Conservation (phyloP, 2,329 filamentous ascomycete genomes). For the Chaetothyriales sp. region DNA sequence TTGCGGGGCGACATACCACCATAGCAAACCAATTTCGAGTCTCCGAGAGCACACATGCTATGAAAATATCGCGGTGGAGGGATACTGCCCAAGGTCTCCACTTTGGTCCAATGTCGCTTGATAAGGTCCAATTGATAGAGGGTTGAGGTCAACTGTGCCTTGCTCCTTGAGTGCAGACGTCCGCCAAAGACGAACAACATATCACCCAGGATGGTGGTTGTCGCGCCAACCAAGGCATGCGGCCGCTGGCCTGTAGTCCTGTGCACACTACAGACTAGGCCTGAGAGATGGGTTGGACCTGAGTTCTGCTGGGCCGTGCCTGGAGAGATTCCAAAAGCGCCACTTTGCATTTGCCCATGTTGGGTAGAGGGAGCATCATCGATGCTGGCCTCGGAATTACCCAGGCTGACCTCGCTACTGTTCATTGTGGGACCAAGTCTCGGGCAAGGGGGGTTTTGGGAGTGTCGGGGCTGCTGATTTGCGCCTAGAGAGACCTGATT, state of each 20-base stretch:
- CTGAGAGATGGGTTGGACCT: constrained; percentile 46
- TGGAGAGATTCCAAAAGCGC: constrained; percentile 10
- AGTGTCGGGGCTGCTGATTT: not conserved
- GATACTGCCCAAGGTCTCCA: constrained; percentile 69
- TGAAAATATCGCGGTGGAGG: constrained; percentile 93
- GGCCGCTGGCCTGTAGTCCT: constrained; percentile 84
- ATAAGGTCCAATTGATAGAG: constrained; percentile 89
- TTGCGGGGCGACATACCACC: constrained; percentile 68
- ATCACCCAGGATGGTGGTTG: constrained; percentile 86
- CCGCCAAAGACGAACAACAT: constrained; percentile 96
- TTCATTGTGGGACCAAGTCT: constrained; percentile 9
- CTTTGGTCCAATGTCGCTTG: constrained; percentile 78
- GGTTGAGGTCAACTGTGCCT: constrained; percentile 73
- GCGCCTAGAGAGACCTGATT: not conserved
- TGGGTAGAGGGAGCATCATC: constrained; percentile 4
- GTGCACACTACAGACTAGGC: constrained; percentile 53
- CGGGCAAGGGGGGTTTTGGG: not conserved
- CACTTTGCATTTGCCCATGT: not conserved
- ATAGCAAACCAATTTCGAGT: constrained; percentile 94
- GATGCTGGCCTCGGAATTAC: constrained; percentile 14
- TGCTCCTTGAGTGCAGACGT: constrained; percentile 66
- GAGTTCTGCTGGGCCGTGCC: constrained; percentile 13
- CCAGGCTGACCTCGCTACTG: constrained; percentile 17
- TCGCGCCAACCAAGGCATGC: constrained; percentile 80
- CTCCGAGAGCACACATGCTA: constrained; percentile 82